These are phyloP conservation scores for Murraya koenigii DNA, from an alignment of 345 rosid species.

Conservation along the genomic window DNA sequence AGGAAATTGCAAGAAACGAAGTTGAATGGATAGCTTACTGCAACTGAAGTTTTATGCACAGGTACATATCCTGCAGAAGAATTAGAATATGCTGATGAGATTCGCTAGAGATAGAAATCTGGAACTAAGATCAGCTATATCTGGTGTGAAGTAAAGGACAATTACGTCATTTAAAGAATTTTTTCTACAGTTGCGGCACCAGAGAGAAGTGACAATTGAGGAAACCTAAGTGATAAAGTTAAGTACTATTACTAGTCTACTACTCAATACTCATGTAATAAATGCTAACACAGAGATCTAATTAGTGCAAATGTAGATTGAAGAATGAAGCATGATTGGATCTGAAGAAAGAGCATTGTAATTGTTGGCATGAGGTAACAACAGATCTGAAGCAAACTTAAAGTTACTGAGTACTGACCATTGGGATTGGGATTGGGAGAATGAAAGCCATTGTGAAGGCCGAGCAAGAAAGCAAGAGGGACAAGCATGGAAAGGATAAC, in stretches of 20 bases:
- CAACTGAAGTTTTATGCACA: constrained; percentile 37
- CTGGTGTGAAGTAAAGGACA: background rate
- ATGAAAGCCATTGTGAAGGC: constrained; percentile 81
- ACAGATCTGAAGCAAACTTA: constrained; percentile 1
- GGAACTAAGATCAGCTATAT: background rate
- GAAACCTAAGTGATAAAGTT: background rate
- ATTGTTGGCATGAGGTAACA: background rate
- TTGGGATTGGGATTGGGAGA: constrained; percentile 33
- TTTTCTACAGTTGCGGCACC: background rate
- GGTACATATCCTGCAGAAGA: constrained; percentile 50
- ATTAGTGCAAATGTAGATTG: constrained; percentile 2
- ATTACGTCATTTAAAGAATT: background rate
- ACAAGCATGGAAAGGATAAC: constrained; percentile 91
- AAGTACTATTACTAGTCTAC: background rate
- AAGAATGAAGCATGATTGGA: background rate
- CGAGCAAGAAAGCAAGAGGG: constrained; percentile 86
- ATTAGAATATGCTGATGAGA: constrained; percentile 3
- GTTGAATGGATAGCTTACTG: constrained; percentile 45
- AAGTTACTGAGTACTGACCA: constrained; percentile 31
- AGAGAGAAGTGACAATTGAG: background rate
- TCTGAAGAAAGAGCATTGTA: constrained; percentile 9
- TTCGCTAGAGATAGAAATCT: background rate
- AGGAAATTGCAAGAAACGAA: background rate
- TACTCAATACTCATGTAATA: background rate
- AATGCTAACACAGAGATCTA: background rate